A percentile compares a stretch with the other conserved stretches of the same genome.
Evolutionary conservation across 2,329 filamentous ascomycete genomes (phyloP).

Genomic region (Coniochaeta hoffmannii): DNA sequence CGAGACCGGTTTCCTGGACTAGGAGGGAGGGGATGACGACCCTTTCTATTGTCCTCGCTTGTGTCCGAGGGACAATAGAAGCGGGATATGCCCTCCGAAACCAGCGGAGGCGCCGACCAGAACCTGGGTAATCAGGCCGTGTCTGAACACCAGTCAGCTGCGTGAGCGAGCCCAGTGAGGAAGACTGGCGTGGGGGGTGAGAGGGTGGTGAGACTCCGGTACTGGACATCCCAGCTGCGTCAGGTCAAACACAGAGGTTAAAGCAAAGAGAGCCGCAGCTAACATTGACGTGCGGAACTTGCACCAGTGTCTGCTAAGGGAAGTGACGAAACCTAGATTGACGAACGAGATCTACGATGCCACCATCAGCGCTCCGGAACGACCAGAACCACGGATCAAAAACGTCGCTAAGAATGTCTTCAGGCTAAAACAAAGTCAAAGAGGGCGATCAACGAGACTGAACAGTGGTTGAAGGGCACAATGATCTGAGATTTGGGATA

Average conservation of each 20-base stretch:
- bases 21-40: neutral
- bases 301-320: neutral
- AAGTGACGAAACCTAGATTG: no score
- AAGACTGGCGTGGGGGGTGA: slow-evolving; percentile 3
- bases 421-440: neutral
- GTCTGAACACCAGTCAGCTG: neutral
- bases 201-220: neutral
- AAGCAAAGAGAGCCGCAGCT: neutral
- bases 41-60: slow-evolving; percentile 5
- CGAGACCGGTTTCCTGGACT: neutral
- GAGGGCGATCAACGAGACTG: neutral
- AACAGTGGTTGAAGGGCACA: neutral
- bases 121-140: slow-evolving; percentile 8
- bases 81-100: slow-evolving; percentile 11
- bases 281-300: neutral
- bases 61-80: neutral
- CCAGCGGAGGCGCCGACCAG: slow-evolving; percentile 14
- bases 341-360: neutral
- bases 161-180: slow-evolving; percentile 5
- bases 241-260: neutral
- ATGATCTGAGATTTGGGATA: neutral
- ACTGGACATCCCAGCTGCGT: neutral
- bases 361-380: neutral
- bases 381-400: neutral
- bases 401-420: neutral